Conservation (phyloP, 1,284 basidiomycete species). For the Puccinia hordei region DNA sequence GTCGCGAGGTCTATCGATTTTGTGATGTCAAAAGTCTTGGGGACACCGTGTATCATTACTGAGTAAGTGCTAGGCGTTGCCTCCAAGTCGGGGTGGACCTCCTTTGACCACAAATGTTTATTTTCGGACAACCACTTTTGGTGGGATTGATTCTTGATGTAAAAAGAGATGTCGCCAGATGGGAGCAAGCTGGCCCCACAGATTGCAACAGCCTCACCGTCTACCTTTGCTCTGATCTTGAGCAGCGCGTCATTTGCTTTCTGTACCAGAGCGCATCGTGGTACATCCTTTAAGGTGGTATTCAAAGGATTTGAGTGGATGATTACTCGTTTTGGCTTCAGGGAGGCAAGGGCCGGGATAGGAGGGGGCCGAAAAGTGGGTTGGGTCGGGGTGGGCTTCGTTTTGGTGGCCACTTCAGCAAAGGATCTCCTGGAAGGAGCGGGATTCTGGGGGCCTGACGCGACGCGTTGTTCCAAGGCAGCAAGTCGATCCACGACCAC, state of each 20-base stretch:
- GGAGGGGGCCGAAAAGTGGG: no score
- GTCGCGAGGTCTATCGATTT: neutral
- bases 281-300: neutral
- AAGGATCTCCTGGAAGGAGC: no score
- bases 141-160: neutral
- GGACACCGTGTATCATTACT: neutral
- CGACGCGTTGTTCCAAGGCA: no score
- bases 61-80: neutral
- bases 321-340: neutral
- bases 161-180: neutral
- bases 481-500: no score
- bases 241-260: no score
- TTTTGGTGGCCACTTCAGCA: no score
- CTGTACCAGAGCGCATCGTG: neutral
- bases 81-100: neutral
- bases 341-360: neutral
- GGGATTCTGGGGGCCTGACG: no score
- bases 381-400: no score
- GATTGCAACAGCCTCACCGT: neutral
- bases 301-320: neutral
- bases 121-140: slow-evolving; percentile 9
- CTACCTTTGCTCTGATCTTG: neutral
- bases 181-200: neutral
- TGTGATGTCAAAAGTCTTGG: neutral
- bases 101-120: slow-evolving; percentile 9